Conservation (phyloP, 2,329 filamentous ascomycete genomes). For the Botrytis porri region DNA sequence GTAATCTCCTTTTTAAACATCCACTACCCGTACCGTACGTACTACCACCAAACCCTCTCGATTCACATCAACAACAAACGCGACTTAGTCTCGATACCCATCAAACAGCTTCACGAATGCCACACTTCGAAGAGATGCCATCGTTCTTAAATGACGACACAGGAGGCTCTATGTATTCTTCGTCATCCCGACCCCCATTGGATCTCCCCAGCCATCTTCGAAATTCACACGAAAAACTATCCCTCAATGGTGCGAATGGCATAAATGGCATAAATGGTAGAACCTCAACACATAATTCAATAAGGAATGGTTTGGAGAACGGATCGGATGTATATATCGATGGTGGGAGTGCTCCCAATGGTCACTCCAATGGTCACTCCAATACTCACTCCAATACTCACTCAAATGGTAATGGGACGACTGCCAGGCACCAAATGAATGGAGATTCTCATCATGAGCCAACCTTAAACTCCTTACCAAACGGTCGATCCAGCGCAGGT, state of each 20-base stretch:
- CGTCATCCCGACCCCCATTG: slow-evolving; percentile 31
- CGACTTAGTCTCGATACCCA: slow-evolving; percentile 33
- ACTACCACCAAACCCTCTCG: neutral
- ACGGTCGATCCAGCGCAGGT: slow-evolving; percentile 50
- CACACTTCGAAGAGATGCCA: slow-evolving; percentile 50
- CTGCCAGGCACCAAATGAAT: slow-evolving; percentile 30
- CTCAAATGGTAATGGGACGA: slow-evolving; percentile 18
- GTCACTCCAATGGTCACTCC: neutral
- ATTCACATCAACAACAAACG: slow-evolving; percentile 20
- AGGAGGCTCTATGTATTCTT: slow-evolving; percentile 34
- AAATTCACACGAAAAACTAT: slow-evolving; percentile 36
- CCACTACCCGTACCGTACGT: neutral
- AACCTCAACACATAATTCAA: slow-evolving; percentile 32
- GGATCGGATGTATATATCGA: slow-evolving; percentile 37
- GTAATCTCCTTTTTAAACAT: slow-evolving; percentile 14
- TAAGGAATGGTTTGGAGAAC: slow-evolving; percentile 39
- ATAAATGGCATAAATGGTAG: slow-evolving; percentile 27
- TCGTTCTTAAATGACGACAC: slow-evolving; percentile 47
- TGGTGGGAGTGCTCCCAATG: neutral
- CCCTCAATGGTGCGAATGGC: slow-evolving; percentile 15
- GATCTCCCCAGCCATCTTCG: slow-evolving; percentile 41
- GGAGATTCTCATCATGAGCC: slow-evolving; percentile 40
- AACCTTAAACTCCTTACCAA: slow-evolving; percentile 59
- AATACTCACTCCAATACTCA: neutral
- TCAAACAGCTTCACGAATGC: slow-evolving; percentile 37